These are phyloP conservation scores for Knufia fluminis DNA, from an alignment of 2,329 filamentous ascomycete species.

Conservation along the genomic window DNA sequence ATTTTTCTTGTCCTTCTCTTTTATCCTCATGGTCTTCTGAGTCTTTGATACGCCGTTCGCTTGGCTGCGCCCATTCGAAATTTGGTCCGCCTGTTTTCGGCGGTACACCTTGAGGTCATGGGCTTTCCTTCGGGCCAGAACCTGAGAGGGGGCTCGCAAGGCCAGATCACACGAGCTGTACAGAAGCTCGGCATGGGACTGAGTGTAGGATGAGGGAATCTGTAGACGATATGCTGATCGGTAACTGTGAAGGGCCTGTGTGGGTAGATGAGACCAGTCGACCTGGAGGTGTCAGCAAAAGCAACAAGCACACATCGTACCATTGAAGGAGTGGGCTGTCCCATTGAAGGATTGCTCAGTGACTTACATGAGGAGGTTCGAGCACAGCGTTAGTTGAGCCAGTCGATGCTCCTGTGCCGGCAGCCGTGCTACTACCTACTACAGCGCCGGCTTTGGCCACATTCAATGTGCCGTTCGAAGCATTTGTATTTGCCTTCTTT, in stretches of 20 bases:
- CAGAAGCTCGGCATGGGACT: slow-evolving; percentile 38
- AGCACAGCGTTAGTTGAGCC: slow-evolving; percentile 15
- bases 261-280: slow-evolving; percentile 16
- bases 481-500: slow-evolving; percentile 14
- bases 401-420: slow-evolving; percentile 13
- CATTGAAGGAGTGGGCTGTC: too few species aligned
- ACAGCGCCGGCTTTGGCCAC: slow-evolving; percentile 14
- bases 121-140: slow-evolving; percentile 29
- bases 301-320: not conserved
- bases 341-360: not conserved
- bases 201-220: slow-evolving; percentile 36
- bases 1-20: slow-evolving; percentile 3
- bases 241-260: slow-evolving; percentile 35
- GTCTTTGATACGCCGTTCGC: slow-evolving; percentile 9
- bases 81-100: slow-evolving; percentile 10
- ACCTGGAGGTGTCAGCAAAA: slow-evolving; percentile 10
- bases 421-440: slow-evolving; percentile 18
- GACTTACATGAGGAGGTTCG: slow-evolving; percentile 28
- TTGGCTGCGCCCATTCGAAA: slow-evolving; percentile 2
- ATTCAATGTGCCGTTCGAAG: slow-evolving; percentile 27
- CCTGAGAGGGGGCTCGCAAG: slow-evolving; percentile 36
- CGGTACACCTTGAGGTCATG: slow-evolving; percentile 18
- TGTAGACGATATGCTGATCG: slow-evolving; percentile 39
- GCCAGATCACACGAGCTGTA: slow-evolving; percentile 36
- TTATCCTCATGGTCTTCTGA: slow-evolving; percentile 4